Conservation (phyloP, 306 rosid species). For the Purshia tridentata region DNA sequence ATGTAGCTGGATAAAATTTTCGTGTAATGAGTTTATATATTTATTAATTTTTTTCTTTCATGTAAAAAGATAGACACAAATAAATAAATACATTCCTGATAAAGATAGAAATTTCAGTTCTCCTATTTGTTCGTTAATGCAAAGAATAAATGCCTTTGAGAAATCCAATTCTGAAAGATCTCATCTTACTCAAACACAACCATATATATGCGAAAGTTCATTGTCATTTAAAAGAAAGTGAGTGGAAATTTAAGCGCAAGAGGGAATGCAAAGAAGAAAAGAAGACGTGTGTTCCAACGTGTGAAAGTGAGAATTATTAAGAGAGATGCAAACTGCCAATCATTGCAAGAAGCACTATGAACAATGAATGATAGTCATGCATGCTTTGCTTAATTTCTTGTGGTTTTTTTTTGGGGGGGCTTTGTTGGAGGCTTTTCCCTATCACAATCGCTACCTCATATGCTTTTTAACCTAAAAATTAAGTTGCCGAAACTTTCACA, state of each 20-base stretch:
- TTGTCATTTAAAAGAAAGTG: constrained; percentile 12
- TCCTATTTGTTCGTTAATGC: no score
- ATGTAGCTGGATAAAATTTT: no score
- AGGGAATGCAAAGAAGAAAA: not conserved
- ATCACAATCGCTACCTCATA: not conserved
- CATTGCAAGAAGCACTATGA: not conserved
- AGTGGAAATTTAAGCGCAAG: constrained; percentile 6
- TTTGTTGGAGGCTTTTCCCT: not conserved
- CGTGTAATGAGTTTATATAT: no score
- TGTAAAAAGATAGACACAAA: no score
- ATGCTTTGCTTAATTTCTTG: not conserved
- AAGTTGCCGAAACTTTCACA: not conserved
- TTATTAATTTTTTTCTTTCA: no score
- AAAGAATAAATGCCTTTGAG: not conserved
- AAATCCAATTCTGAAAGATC: not conserved
- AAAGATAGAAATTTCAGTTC: no score
- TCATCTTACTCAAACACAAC: not conserved
- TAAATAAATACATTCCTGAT: no score
- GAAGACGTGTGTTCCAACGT: not conserved
- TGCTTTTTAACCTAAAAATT: not conserved
- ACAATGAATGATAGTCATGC: not conserved
- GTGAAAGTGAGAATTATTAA: not conserved
- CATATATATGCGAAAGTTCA: not conserved
- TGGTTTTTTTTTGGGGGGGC: not conserved
- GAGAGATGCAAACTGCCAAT: constrained; percentile 13